Evolutionary conservation across 345 rosid genomes (phyloP), one percentile per base, ranked within the genome.

Genomic region (Tarenaya hassleriana): DNA sequence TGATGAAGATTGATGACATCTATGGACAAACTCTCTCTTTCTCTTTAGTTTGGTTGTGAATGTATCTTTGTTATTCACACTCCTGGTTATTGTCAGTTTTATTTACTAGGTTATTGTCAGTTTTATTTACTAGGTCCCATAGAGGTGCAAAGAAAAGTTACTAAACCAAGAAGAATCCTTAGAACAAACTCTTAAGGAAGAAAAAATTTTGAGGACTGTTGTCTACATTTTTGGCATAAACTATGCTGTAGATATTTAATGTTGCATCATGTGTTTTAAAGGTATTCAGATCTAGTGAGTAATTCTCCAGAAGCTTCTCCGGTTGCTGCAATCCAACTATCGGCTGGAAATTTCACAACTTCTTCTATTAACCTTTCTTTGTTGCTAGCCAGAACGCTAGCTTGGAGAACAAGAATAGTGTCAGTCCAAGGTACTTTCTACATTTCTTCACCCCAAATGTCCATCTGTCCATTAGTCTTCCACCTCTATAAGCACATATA

Each of bases 321-420:
- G 31, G 66, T 61, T 74, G 75, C 80, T 69, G 75, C 88, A 16
- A 65, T 90, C 60, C 81, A 78, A 68, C 94, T 90, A 52, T 79
- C 86, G 29, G 43, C 68, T 60, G 86, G 75, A 61, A 77, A 81
- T 47, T 74, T 69, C 67, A 53, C 67, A 46, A 81, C 94, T 61
- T 77, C 84, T 52, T 61, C 81, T 41, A 65, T 90, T 43, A 60
- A 73, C 40, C 52, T 83, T 46, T 75, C 94, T 40, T 73, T 75
- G 58, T 48, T 73, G 61, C 80, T 74, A 82, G 68, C 75, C 66
- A 80, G 55, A 67, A 50, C 74, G 61, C 55, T 81, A 62, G 85
- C 88, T 63, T 90, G 94, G 91, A 78, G 94, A 76, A 90, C 95
- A 34, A 79, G 82, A 8, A 83, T 86, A 76, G 60, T 66, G 62